These are phyloP conservation scores for Trametes pubescens DNA, from an alignment of 1,284 basidiomycete species.

Conservation along the genomic window DNA sequence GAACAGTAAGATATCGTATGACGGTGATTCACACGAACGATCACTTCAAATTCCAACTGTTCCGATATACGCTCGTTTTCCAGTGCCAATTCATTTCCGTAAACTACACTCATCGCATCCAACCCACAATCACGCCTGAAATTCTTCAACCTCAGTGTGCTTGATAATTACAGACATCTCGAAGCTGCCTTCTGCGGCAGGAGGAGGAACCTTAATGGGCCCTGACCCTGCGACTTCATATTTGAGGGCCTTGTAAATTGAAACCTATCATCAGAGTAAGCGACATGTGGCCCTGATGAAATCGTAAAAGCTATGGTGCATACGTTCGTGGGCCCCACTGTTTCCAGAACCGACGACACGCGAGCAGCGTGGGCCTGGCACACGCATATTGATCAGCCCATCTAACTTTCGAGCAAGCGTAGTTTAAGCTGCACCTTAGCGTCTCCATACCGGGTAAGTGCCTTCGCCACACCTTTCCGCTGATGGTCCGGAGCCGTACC, in stretches of 20 bases:
- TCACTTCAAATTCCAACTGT: too few relatives aligned
- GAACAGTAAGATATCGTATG: too few relatives aligned
- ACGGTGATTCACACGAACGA: too few relatives aligned
- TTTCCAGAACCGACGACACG: conserved; percentile 25
- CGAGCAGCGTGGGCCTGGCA: conserved; percentile 17
- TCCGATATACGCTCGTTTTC: too few relatives aligned
- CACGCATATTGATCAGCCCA: not conserved
- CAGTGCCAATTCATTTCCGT: too few relatives aligned
- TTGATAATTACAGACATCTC: conserved; percentile 29
- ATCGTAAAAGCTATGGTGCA: not conserved
- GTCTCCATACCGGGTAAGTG: conserved; percentile 26
- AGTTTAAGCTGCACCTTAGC: conserved; percentile 24
- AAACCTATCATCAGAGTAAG: conserved; percentile 6
- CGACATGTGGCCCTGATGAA: not conserved
- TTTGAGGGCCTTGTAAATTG: conserved; percentile 26
- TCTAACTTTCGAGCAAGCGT: not conserved
- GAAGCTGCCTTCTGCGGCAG: conserved; percentile 5
- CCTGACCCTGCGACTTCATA: conserved; percentile 27
- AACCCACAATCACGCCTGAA: not conserved
- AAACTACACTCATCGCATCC: too few relatives aligned
- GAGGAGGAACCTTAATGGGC: conserved; percentile 13
- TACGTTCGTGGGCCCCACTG: conserved; percentile 22
- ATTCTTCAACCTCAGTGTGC: conserved; percentile 22
- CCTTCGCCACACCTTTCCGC: conserved; percentile 26
- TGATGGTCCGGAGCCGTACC: conserved; percentile 32